Evolutionary conservation across 164 flowering plant species (phyloP).

Genomic region (Houttuynia cordata): DNA sequence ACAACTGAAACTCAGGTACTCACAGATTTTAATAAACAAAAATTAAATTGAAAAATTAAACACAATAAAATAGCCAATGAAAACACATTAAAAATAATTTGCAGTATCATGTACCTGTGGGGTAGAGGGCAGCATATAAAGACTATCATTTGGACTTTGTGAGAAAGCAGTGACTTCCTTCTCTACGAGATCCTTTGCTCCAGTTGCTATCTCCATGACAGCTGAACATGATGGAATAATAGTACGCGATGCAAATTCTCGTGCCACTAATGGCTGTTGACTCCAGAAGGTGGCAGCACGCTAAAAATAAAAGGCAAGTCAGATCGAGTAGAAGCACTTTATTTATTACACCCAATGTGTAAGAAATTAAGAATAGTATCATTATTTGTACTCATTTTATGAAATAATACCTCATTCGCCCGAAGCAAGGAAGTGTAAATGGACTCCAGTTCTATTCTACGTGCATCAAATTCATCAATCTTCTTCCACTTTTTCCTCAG

Average conservation of each 20-base stretch:
- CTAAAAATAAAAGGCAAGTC: constrained; percentile 9
- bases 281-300: constrained; percentile 89
- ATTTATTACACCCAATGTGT: too few species aligned
- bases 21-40: too few species aligned
- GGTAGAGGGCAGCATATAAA: constrained; percentile 94
- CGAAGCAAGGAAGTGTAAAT: constrained; percentile 67
- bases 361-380: neutral
- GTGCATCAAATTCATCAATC: constrained; percentile 97
- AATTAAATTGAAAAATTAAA: neutral
- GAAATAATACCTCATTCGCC: constrained; percentile 63
- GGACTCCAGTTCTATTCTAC: constrained; percentile 85
- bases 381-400: too few species aligned
- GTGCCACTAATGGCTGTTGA: constrained; percentile 90
- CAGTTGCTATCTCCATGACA: constrained; percentile 57
- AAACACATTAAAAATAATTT: neutral
- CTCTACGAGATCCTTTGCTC: constrained; percentile 78
- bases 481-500: constrained; percentile 94
- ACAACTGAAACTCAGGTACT: too few species aligned
- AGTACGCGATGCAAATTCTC: constrained; percentile 86
- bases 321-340: too few species aligned
- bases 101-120: constrained; percentile 55
- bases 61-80: too few species aligned
- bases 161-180: constrained; percentile 82
- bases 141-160: constrained; percentile 83
- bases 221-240: constrained; percentile 77